Percentiles rank a stretch among this genome's conserved stretches.
phyloP scores from a whole-genome alignment of 2,329 filamentous ascomycete species.

The Cladosporium sp. region DNA sequence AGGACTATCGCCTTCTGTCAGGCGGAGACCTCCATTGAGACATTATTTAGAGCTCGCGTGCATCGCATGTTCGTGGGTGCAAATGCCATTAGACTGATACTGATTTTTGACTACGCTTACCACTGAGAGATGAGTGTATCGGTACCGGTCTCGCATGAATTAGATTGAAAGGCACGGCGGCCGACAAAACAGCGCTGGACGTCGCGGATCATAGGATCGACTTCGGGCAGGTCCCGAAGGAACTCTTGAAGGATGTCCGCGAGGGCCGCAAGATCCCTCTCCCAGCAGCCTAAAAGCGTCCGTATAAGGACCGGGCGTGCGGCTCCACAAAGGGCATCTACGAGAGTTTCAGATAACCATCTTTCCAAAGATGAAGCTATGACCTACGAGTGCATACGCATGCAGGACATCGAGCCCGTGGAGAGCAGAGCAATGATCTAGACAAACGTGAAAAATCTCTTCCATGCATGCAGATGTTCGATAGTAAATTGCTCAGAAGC shows the following conservation, averaged over 20 bases:
- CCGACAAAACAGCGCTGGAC: not conserved
- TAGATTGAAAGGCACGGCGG: not conserved
- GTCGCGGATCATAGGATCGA: not conserved
- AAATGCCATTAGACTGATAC: no score
- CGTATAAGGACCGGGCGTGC: not conserved
- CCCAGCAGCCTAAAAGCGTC: not conserved
- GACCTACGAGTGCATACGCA: not conserved
- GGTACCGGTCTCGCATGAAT: no score
- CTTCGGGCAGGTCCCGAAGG: not conserved
- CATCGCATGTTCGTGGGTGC: not conserved
- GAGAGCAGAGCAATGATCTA: not conserved
- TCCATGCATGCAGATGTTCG: not conserved
- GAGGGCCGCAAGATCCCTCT: not conserved
- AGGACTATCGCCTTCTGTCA: not conserved
- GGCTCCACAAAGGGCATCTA: constrained; percentile 1
- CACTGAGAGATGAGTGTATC: not conserved
- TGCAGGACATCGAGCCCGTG: not conserved
- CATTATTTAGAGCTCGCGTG: not conserved
- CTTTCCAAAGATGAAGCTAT: not conserved
- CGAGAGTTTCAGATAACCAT: not conserved
- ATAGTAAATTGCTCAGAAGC: not conserved
- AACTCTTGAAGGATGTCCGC: not conserved
- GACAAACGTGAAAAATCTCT: not conserved
- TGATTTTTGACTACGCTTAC: not conserved
- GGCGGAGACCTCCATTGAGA: not conserved